A percentile compares a stretch with the other conserved stretches of the same genome.
Evolutionary conservation across 2,329 filamentous ascomycete species (phyloP).

Genomic region (Chrysoporthe deuterocubensis): DNA sequence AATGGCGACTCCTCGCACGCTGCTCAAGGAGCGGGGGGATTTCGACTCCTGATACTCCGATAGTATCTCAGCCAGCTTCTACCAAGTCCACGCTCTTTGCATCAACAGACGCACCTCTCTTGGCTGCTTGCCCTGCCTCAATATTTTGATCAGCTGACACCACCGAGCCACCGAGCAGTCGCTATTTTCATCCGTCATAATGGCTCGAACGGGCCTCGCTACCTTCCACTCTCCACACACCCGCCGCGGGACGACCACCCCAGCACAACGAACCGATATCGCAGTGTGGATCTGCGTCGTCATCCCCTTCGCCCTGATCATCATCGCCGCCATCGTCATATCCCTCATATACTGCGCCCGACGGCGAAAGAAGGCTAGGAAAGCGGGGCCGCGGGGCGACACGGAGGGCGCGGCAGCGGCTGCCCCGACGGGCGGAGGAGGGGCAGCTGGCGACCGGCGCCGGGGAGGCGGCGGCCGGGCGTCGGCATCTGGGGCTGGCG

Average conservation of each 20-base stretch:
- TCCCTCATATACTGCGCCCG: constrained; percentile 10
- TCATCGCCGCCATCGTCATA: neutral
- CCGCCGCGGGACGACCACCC: neutral
- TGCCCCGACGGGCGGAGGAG: neutral
- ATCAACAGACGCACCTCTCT: neutral
- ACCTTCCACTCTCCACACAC: neutral
- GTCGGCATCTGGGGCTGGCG: constrained; percentile 20
- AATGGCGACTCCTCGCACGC: neutral
- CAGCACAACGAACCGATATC: neutral
- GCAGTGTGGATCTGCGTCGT: constrained; percentile 24
- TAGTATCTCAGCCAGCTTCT: neutral
- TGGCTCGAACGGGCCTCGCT: neutral
- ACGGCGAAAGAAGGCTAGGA: neutral
- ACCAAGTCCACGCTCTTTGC: neutral
- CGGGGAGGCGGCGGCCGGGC: neutral
- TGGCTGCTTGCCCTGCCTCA: neutral
- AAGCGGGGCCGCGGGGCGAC: neutral
- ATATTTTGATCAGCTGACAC: no score
- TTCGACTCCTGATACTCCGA: neutral
- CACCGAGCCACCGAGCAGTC: neutral
- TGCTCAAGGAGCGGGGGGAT: neutral
- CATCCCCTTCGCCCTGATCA: constrained; percentile 23
- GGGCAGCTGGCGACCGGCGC: neutral
- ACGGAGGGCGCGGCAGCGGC: neutral
- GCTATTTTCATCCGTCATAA: neutral